Conservation (phyloP, 179 eudicot genomes). For the Carnegiea gigantea region DNA sequence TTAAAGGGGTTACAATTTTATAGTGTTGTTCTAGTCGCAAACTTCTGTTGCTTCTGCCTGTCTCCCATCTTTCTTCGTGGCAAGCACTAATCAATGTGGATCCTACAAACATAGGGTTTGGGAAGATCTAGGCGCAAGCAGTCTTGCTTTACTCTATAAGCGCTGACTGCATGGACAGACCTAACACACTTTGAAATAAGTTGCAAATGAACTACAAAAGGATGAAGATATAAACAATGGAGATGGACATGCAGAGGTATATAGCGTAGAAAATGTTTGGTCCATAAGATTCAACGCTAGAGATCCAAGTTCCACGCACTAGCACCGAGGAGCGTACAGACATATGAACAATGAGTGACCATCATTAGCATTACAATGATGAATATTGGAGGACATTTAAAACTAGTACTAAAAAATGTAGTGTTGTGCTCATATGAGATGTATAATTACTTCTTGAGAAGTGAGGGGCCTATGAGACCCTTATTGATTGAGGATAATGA, state of each 20-base stretch:
- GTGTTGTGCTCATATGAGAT: too few relatives aligned
- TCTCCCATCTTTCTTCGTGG: not conserved
- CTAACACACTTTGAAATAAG: not conserved
- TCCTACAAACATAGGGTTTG: not conserved
- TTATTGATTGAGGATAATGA: too few relatives aligned
- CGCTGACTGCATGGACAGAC: not conserved
- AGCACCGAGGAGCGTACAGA: not conserved
- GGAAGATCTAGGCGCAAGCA: too few relatives aligned
- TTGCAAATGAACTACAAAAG: not conserved
- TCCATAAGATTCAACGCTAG: too few relatives aligned
- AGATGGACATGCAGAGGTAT: not conserved
- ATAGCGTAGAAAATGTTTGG: too few relatives aligned
- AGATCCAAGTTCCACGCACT: not conserved
- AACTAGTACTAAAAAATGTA: not conserved
- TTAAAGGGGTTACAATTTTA: not conserved
- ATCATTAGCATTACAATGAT: not conserved
- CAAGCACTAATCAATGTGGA: constrained; percentile 1
- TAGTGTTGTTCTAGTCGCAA: not conserved
- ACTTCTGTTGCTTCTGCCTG: not conserved
- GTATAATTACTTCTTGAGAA: too few relatives aligned
- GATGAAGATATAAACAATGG: not conserved
- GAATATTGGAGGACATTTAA: not conserved
- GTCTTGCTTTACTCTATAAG: not conserved
- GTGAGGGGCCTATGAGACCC: too few relatives aligned
- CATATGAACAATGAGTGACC: not conserved